Conservation (phyloP, 192 early-diverging fungal genomes). For the Phycomyces nitens region DNA sequence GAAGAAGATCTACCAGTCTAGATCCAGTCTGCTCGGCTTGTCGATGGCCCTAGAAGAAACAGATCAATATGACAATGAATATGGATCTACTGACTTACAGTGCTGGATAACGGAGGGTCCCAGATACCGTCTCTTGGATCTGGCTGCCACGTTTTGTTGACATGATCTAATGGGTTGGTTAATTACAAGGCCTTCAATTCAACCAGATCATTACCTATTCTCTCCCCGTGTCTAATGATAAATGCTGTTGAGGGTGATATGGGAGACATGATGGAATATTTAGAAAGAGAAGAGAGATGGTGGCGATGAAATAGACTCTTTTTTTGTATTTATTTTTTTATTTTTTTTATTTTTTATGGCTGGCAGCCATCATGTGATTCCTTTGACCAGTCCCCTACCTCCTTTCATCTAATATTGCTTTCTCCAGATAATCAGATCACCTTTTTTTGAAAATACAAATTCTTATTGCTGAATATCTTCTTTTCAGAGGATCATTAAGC, state of each 20-base stretch:
- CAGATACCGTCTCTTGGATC: conserved; percentile 33
- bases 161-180: conserved; percentile 35
- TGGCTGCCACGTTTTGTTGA: conserved; percentile 26
- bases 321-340: no score
- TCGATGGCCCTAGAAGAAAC: conserved; percentile 15
- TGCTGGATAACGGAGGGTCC: conserved; percentile 29
- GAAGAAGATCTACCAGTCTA: conserved; percentile 16
- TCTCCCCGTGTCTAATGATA: conserved; percentile 36
- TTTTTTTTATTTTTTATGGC: no score
- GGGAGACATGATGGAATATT: no score
- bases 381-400: no score
- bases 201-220: conserved; percentile 36
- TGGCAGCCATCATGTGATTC: no score
- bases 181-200: neutral
- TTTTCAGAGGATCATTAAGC: no score
- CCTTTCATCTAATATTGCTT: no score
- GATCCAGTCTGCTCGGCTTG: conserved; percentile 33
- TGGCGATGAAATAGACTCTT: no score
- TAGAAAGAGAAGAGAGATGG: conserved; percentile 2
- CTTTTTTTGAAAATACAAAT: no score
- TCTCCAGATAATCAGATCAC: no score
- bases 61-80: neutral
- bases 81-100: conserved; percentile 2
- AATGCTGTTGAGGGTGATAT: conserved; percentile 17
- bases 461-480: no score